Conservation (phyloP, 1,139 yeast species). For the Blastobotrys niveus region DNA sequence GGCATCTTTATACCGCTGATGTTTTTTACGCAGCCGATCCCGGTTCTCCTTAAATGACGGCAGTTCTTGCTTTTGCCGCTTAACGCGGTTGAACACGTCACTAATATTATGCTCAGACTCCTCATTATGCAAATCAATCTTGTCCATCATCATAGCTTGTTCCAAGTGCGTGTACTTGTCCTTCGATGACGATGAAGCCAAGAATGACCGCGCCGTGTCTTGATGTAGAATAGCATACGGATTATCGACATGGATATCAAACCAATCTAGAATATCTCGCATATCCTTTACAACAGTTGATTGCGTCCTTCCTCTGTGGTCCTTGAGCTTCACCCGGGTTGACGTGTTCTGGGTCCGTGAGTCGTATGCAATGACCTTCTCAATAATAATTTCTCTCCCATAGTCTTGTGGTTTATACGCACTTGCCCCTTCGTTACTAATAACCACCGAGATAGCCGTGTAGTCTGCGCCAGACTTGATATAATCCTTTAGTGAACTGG, state of each 20-base stretch:
- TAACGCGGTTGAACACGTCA: constrained; percentile 25
- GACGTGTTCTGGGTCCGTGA: constrained; percentile 40
- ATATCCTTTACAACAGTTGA: constrained; percentile 60
- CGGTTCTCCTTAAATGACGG: no score
- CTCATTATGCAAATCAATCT: constrained; percentile 37
- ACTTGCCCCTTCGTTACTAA: constrained; percentile 55
- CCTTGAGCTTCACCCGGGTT: constrained; percentile 49
- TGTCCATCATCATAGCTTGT: constrained; percentile 67
- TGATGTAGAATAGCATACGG: constrained; percentile 93
- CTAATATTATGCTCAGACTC: constrained; percentile 32
- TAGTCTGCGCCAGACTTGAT: constrained; percentile 72
- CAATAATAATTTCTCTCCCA: constrained; percentile 66
- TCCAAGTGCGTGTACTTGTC: constrained; percentile 71
- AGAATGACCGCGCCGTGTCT: constrained; percentile 86
- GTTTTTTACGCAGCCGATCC: no score
- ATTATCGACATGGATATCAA: constrained; percentile 77
- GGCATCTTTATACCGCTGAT: no score
- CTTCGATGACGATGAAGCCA: constrained; percentile 42
- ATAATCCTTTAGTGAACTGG: constrained; percentile 59
- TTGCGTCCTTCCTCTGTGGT: constrained; percentile 47
- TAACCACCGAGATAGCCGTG: constrained; percentile 54
- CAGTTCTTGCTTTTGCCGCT: no score
- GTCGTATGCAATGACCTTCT: constrained; percentile 38
- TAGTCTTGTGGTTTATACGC: constrained; percentile 59
- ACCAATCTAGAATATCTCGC: constrained; percentile 61